Evolutionary conservation across 768 basidiomycete species (phyloP).

Genomic region (Sarcomyxa edulis): DNA sequence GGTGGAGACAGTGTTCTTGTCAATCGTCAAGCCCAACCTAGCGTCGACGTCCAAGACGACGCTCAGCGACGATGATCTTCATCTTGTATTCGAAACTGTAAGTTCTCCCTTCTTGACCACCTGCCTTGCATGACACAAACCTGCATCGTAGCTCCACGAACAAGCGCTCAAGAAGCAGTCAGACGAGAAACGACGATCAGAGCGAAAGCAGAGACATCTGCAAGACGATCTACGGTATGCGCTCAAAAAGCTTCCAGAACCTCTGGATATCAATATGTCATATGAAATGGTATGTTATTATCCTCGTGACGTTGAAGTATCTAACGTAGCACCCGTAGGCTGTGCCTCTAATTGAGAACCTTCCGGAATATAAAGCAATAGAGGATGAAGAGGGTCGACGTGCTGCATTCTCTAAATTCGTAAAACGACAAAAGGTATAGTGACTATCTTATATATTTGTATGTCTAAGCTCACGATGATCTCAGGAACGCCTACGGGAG

Average conservation of each 20-base stretch:
- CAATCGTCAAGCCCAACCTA: constrained; percentile 51
- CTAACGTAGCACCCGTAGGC: constrained; percentile 35
- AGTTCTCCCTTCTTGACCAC: constrained; percentile 17
- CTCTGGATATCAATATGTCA: constrained; percentile 65
- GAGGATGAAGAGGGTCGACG: constrained; percentile 84
- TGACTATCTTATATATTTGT: background rate
- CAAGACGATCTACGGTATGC: constrained; percentile 97
- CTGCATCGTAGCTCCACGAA: constrained; percentile 61
- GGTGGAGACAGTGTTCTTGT: constrained; percentile 56
- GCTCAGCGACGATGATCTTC: constrained; percentile 48
- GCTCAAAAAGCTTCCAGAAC: constrained; percentile 81
- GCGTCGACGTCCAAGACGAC: constrained; percentile 44
- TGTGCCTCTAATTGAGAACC: constrained; percentile 70
- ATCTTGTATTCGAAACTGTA: constrained; percentile 60
- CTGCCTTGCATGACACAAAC: constrained; percentile 3
- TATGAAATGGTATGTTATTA: constrained; percentile 73
- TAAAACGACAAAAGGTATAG: constrained; percentile 83
- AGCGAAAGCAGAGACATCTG: constrained; percentile 78
- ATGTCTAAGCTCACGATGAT: background rate
- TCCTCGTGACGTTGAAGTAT: background rate
- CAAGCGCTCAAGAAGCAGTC: constrained; percentile 69
- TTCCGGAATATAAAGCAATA: constrained; percentile 83
- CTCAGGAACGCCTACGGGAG: constrained; percentile 73
- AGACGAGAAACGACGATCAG: constrained; percentile 82
- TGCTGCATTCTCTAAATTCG: constrained; percentile 80